Base-by-base conservation (phyloP, 2,329 filamentous ascomycete genomes). In the Cercospora sp. region DNA sequence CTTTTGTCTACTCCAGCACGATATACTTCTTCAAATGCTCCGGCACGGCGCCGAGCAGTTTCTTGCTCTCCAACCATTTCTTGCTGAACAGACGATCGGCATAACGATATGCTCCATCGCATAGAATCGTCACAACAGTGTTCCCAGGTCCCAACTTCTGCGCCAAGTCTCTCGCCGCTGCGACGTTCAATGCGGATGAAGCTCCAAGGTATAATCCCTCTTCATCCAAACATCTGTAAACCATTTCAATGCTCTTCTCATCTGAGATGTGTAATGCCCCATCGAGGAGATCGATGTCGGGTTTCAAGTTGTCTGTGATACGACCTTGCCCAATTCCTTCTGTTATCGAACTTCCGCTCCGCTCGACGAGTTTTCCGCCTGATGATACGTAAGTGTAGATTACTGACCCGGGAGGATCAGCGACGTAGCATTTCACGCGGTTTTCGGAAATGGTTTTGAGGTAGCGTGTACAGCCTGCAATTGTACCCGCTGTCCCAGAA, bases 271-370 rank as follows among this genome's bases (percentile, higher is more conserved):
- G 86, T 75, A 99, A 77, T 40, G 93, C 92, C 67, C 90, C 94
- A 81, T 98, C 95, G 16, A 98, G 77, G 55, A 97, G 84, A 69
- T 86, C 90, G 67, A 99, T 86, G 76, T 99, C 95, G 3, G 91
- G 91, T 80, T 88, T 85, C 72, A 99, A 83, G 81, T 99, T 99
- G 78, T 97, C 92, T n/a, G 95, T 99, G 62, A 99, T 88, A 63
- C 95, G 91, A 43, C 95, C 95, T 83, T 98, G 95, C 21, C 95
- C 95, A 76, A 99, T 99, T 26, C 95, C 95, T 82, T 99, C 95
- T 2, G 95, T 99, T 81, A 99, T 98, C 77, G 91, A 95, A 65
- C 91, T 90, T 9, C 95, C 95, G 2, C 84, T 83, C 61, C 95
- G 87, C 77, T 97, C 94, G n/a, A 84, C 84, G 65, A 98, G 84